Evolutionary conservation across 306 rosid genomes (phyloP).

Genomic region (Quercus gilva): DNA sequence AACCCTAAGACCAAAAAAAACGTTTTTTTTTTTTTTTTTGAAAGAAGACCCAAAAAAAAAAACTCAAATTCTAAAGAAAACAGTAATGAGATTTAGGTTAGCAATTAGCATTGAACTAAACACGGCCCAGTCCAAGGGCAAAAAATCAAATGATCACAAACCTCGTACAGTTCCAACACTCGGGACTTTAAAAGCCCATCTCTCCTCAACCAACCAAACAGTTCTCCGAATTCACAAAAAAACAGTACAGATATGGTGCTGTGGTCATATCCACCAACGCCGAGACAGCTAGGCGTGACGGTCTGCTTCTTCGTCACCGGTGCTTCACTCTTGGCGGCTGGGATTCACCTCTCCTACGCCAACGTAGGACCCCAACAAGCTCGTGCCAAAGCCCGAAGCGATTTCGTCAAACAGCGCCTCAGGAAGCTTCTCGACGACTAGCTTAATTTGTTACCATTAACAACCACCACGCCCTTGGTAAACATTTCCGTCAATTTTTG

Average conservation of each 20-base stretch:
- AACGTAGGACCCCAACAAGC: slow-evolving; percentile 48
- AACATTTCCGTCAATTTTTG: neutral
- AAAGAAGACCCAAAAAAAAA: no score
- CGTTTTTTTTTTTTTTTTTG: no score
- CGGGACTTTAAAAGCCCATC: no score
- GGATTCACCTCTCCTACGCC: slow-evolving; percentile 34
- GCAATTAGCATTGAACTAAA: no score
- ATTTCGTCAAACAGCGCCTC: slow-evolving; percentile 35
- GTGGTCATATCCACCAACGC: slow-evolving; percentile 47
- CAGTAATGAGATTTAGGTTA: no score
- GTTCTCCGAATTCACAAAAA: neutral
- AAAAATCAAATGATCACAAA: no score
- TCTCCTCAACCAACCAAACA: no score
- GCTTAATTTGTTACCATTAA: neutral
- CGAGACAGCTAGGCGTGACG: slow-evolving; percentile 25
- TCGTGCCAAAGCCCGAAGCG: slow-evolving; percentile 42
- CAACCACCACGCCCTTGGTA: neutral
- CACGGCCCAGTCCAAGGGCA: no score
- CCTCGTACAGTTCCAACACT: no score
- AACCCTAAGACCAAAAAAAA: no score
- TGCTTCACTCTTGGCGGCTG: slow-evolving; percentile 29
- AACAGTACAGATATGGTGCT: slow-evolving; percentile 15
- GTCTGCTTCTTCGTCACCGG: slow-evolving; percentile 32
- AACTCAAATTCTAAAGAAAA: no score
- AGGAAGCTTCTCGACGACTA: slow-evolving; percentile 32